Evolutionary conservation across 176 grass and related monocot species (phyloP), one percentile per base, ranked within the genome.

Genomic region (Triticum urartu): DNA sequence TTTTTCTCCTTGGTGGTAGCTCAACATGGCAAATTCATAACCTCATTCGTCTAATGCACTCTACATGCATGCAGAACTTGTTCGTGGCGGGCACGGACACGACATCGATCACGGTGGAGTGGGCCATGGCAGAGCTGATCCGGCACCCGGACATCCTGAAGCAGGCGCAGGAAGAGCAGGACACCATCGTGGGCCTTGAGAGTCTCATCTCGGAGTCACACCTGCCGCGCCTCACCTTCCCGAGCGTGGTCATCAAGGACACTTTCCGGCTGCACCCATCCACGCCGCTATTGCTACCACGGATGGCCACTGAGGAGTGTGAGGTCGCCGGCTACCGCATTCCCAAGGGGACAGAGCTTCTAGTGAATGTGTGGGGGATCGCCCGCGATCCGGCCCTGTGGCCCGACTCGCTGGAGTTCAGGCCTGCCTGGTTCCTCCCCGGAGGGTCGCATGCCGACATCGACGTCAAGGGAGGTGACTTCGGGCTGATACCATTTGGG

Each of bases 291-390:
- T 92, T 86, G n/a, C 89, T 95, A 7, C 94, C 89, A 0, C 85
- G 94, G 18, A 45, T 93, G 64, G 88, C 90, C 3, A 63, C 85
- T 0, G 66, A 84, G 2, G 89, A 63, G 0, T 95, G 94, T 13
- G 87, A 91, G 78, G 90, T 91, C 6, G 62, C 65, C 7, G 89
- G 94, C 34, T 86, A 83, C 81, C 36, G 25, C 33, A n/a, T 95
- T 8, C 86, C 91, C 1, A 69, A 63, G 77, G 85, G 87, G 30
- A 10, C 87, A 0, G 82, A 83, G 12, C 63, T 93, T 0, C n/a
- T 95, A 0, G 87, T 95, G 32, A 95, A 95, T 3, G 79, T 95
- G 4, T 95, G 94, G 94, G 91, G 87, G 21, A 95, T 95, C 2
- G 84, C 88, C 12, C 87, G 88, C 0, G 94, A 95, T 40, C 89